Evolutionary conservation across 257 asterid genomes (phyloP).

Genomic region (Solanum medicagineum): DNA sequence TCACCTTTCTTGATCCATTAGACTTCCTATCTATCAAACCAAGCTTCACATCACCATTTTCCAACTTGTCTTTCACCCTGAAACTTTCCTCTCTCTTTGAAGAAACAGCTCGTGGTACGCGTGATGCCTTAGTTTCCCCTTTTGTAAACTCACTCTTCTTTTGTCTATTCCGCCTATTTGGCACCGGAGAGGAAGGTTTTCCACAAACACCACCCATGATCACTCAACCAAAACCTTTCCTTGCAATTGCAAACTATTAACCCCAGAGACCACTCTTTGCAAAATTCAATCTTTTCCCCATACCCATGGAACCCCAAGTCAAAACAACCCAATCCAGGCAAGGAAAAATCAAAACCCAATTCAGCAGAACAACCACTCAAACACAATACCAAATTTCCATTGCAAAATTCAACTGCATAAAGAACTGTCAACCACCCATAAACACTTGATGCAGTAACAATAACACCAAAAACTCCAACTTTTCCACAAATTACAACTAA

Average conservation of each 20-base stretch:
- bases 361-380: conserved; percentile 2
- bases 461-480: background rate
- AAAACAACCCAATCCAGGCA: background rate
- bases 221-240: conserved; percentile 12
- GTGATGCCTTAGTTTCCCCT: conserved; percentile 37
- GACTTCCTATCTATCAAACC: conserved; percentile 52
- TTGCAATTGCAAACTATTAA: conserved; percentile 14
- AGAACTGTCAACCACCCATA: background rate
- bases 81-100: conserved; percentile 51
- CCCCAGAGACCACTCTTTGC: conserved; percentile 4
- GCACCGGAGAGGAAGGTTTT: conserved; percentile 47
- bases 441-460: background rate
- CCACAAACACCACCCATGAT: conserved; percentile 79
- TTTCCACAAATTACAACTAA: conserved; percentile 5
- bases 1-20: conserved; percentile 53
- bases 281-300: conserved; percentile 2
- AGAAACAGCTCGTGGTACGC: conserved; percentile 30
- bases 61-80: conserved; percentile 29
- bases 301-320: conserved; percentile 3
- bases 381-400: background rate
- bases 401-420: background rate
- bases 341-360: conserved; percentile 2
- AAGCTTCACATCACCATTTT: conserved; percentile 28
- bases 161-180: conserved; percentile 43
- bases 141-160: conserved; percentile 43